phyloP scores from a whole-genome alignment of 305 asterid genomes.

The Andrographis paniculata region DNA sequence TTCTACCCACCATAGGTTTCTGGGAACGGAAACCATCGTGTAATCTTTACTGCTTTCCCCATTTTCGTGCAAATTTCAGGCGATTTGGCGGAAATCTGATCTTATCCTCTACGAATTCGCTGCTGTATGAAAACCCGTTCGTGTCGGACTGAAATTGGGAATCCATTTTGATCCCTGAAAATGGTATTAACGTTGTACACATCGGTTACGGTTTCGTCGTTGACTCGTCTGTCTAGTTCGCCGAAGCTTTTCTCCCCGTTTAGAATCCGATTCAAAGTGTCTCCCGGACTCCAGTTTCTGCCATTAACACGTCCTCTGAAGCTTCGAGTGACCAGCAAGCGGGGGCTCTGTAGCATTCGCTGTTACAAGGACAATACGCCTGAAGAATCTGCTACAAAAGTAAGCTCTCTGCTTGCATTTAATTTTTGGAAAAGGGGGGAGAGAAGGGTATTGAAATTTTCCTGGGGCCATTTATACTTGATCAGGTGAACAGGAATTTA shows the following conservation, averaged over 20 bases:
- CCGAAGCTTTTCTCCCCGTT: constrained; percentile 23
- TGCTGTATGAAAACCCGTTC: not conserved
- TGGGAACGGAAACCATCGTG: no score
- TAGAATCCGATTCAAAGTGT: constrained; percentile 20
- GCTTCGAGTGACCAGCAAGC: constrained; percentile 24
- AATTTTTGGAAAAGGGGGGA: not conserved
- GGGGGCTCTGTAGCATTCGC: constrained; percentile 23
- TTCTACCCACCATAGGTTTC: no score
- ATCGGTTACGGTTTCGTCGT: constrained; percentile 27
- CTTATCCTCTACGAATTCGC: constrained; percentile 27
- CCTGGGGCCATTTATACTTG: no score
- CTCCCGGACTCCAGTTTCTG: constrained; percentile 21
- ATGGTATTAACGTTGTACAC: constrained; percentile 37
- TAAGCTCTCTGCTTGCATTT: constrained; percentile 19
- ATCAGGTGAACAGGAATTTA: no score
- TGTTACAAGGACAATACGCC: constrained; percentile 30
- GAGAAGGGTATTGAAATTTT: no score
- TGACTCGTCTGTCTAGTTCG: constrained; percentile 22
- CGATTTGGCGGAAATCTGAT: constrained; percentile 10
- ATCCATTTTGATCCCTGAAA: constrained; percentile 6
- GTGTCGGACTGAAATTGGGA: no score
- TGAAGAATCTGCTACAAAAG: constrained; percentile 33
- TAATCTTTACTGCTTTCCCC: no score
- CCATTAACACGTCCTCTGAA: constrained; percentile 28
- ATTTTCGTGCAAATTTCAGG: not conserved